Evolutionary conservation across 2,329 filamentous ascomycete species (phyloP).

Genomic region (Cercospora nicotianae): DNA sequence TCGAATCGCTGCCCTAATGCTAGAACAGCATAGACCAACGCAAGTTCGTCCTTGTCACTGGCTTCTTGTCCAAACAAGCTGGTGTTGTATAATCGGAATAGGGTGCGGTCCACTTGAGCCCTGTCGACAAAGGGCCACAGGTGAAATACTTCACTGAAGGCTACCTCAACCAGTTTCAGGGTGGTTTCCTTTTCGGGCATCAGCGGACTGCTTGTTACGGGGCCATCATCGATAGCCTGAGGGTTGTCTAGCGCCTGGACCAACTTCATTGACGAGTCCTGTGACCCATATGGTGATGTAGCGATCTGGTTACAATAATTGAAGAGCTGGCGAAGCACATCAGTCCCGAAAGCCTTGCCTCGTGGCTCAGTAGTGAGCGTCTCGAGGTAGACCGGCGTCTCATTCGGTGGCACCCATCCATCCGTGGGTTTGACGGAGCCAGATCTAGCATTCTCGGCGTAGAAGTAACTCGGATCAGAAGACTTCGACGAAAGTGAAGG

Average conservation of each 20-base stretch:
- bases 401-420: neutral
- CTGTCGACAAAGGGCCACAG: conserved; percentile 26
- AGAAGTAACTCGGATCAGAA: neutral
- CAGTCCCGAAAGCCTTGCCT: conserved; percentile 23
- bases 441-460: neutral
- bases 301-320: conserved; percentile 19
- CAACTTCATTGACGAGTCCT: conserved; percentile 20
- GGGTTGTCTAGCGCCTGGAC: conserved; percentile 23
- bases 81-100: conserved; percentile 24
- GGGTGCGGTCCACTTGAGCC: conserved; percentile 16
- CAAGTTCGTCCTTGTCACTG: conserved; percentile 26
- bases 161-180: conserved; percentile 17
- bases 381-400: conserved; percentile 2
- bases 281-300: neutral
- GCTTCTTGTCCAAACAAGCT: conserved; percentile 20
- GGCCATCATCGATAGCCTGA: conserved; percentile 9
- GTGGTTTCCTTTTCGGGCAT: conserved; percentile 16
- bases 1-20: conserved; percentile 26
- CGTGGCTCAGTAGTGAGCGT: conserved; percentile 25
- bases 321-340: conserved; percentile 25
- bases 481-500: neutral
- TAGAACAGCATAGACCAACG: conserved; percentile 21
- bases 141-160: conserved; percentile 22
- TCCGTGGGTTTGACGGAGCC: neutral
- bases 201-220: conserved; percentile 9